Percentiles rank a stretch among this genome's conserved stretches.
Conservation (phyloP, 768 basidiomycete species). For the Suillus discolor region DNA sequence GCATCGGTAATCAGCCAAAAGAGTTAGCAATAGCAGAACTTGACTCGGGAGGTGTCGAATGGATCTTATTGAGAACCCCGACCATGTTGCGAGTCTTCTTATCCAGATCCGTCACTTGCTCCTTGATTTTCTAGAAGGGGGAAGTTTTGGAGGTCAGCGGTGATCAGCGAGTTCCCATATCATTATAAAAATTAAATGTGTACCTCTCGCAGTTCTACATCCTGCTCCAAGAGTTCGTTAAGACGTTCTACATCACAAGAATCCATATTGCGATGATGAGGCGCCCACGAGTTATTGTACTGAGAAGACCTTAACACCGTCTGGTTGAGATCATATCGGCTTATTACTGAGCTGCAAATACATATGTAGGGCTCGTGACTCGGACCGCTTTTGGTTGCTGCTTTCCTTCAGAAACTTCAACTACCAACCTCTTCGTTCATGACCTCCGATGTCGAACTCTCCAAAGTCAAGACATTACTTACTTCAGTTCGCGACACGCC, state of each 20-base stretch:
- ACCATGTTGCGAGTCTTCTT: constrained; percentile 72
- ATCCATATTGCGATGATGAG: constrained; percentile 47
- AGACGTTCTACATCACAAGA: constrained; percentile 54
- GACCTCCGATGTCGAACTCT: constrained; percentile 26
- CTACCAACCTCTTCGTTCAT: constrained; percentile 19
- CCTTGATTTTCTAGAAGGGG: constrained; percentile 70
- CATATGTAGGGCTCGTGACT: not conserved
- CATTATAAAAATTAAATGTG: constrained; percentile 11
- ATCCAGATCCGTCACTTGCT: constrained; percentile 73
- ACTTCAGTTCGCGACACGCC: constrained; percentile 59
- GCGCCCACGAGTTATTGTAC: not conserved
- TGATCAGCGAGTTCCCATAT: constrained; percentile 3
- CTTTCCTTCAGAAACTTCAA: not conserved
- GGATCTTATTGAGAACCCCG: constrained; percentile 79
- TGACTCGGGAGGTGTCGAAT: constrained; percentile 65
- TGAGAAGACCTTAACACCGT: not conserved
- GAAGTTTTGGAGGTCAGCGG: constrained; percentile 8
- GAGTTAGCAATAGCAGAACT: constrained; percentile 43
- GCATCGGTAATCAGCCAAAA: constrained; percentile 16
- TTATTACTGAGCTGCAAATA: not conserved
- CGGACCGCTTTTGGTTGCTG: not conserved
- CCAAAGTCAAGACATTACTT: constrained; percentile 53
- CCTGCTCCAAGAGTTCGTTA: constrained; percentile 61
- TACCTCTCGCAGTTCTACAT: constrained; percentile 69
- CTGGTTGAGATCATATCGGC: not conserved